Conservation (phyloP, 169 alveolate genomes). For the Babesia sp. region DNA sequence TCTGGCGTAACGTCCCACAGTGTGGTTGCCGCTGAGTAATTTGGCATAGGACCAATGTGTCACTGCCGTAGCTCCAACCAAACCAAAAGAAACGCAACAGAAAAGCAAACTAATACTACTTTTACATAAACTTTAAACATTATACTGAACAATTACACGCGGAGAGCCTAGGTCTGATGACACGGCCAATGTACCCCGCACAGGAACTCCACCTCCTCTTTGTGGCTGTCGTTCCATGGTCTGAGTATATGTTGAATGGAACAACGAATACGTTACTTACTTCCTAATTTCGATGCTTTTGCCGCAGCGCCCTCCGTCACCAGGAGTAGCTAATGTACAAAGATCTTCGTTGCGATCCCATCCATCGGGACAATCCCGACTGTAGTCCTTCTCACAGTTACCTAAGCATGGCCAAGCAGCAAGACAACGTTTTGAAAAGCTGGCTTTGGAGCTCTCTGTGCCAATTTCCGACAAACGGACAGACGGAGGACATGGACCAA, state of each 20-base stretch:
- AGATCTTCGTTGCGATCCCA: slow-evolving; percentile 22
- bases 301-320: slow-evolving; percentile 20
- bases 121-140: too few relatives aligned
- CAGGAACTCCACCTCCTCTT: slow-evolving; percentile 68
- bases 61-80: too few relatives aligned
- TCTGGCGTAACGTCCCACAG: too few relatives aligned
- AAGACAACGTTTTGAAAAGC: slow-evolving; percentile 62
- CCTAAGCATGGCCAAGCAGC: slow-evolving; percentile 77
- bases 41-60: too few relatives aligned
- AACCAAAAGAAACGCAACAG: too few relatives aligned
- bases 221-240: slow-evolving; percentile 51
- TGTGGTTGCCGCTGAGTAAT: too few relatives aligned
- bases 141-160: too few relatives aligned
- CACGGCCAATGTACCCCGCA: slow-evolving; percentile 77
- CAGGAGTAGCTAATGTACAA: slow-evolving; percentile 1
- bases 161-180: slow-evolving; percentile 18
- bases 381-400: slow-evolving; percentile 69
- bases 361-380: slow-evolving; percentile 50
- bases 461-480: slow-evolving; percentile 32
- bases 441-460: slow-evolving; percentile 47
- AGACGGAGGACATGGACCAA: slow-evolving; percentile 65
- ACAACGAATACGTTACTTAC: slow-evolving; percentile 12
- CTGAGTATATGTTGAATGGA: background rate
- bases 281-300: slow-evolving; percentile 25
- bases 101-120: too few relatives aligned